phyloP scores from a whole-genome alignment of 2,329 filamentous ascomycete species.

The Verticillium klebahnii region DNA sequence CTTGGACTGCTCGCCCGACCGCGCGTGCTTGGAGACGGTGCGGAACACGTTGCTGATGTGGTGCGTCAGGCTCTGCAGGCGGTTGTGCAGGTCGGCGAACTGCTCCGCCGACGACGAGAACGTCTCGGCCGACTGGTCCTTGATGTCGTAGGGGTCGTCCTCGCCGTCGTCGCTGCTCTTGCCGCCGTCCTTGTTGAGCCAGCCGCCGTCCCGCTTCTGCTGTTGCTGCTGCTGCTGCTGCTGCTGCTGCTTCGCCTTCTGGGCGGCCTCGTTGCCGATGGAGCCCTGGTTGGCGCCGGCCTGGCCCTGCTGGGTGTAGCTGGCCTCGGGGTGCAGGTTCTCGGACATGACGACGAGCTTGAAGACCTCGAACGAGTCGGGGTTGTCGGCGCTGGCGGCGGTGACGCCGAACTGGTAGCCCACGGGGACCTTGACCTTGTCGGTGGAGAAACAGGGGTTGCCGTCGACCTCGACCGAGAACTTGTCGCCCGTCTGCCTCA shows the following conservation, averaged over 20 bases:
- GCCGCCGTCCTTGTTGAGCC: constrained; percentile 18
- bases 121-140: constrained; percentile 42
- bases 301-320: constrained; percentile 16
- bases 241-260: constrained; percentile 26
- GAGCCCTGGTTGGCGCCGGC: constrained; percentile 5
- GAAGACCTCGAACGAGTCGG: constrained; percentile 92
- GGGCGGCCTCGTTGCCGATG: constrained; percentile 22
- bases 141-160: constrained; percentile 33
- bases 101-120: constrained; percentile 54
- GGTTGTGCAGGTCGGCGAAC: constrained; percentile 80
- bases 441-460: constrained; percentile 74
- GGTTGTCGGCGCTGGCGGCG: constrained; percentile 82
- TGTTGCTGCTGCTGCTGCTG: constrained; percentile 26
- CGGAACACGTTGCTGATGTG: constrained; percentile 60
- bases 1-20: constrained; percentile 51
- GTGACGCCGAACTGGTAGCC: constrained; percentile 85
- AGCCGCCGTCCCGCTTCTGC: constrained; percentile 17
- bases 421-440: constrained; percentile 70
- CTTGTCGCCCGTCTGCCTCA: constrained; percentile 58
- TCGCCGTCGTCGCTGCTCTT: constrained; percentile 17
- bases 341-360: constrained; percentile 72
- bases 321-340: constrained; percentile 25
- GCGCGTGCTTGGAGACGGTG: constrained; percentile 45
- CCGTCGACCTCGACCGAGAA: constrained; percentile 82
- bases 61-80: constrained; percentile 69